A percentile compares a stretch with the other conserved stretches of the same genome.
These are phyloP conservation scores for Malus hybrid DNA, from an alignment of 331 rosid species.

Conservation along the genomic window DNA sequence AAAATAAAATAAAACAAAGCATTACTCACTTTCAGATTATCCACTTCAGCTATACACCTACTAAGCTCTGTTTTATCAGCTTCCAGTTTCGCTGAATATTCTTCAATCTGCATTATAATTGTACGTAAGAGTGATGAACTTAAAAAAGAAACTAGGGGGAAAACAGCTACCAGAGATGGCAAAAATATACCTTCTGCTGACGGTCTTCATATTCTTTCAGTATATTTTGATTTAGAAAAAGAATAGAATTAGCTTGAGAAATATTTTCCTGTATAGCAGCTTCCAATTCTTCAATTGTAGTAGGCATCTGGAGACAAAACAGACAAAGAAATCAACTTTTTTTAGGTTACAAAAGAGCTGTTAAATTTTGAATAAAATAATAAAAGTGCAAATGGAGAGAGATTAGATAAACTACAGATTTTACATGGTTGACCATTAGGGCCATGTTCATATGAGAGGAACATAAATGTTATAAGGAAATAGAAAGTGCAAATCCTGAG, in stretches of 20 bases:
- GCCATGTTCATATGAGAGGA: background rate
- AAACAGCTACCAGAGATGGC: background rate
- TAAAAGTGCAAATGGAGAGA: background rate
- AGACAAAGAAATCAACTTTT: background rate
- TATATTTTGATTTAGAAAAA: slow-evolving; percentile 62
- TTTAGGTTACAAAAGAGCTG: background rate
- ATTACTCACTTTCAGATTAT: slow-evolving; percentile 48
- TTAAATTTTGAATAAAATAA: background rate
- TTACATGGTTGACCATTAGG: background rate
- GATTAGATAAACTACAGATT: background rate
- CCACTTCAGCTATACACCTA: slow-evolving; percentile 42
- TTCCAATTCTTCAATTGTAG: slow-evolving; percentile 85
- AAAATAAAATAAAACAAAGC: background rate
- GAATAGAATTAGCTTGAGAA: slow-evolving; percentile 79
- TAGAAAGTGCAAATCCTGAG: background rate
- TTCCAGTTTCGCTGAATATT: slow-evolving; percentile 53
- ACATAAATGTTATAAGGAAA: background rate
- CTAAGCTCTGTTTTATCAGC: slow-evolving; percentile 52
- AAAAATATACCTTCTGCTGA: slow-evolving; percentile 43
- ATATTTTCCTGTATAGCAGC: slow-evolving; percentile 76
- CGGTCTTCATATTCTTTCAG: slow-evolving; percentile 79
- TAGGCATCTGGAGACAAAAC: slow-evolving; percentile 63
- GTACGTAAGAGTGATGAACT: slow-evolving; percentile 5
- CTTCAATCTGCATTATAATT: slow-evolving; percentile 48
- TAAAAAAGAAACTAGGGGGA: background rate